These are phyloP conservation scores for Clavispora vitiphila DNA, from an alignment of 805 yeast species.

Conservation along the genomic window DNA sequence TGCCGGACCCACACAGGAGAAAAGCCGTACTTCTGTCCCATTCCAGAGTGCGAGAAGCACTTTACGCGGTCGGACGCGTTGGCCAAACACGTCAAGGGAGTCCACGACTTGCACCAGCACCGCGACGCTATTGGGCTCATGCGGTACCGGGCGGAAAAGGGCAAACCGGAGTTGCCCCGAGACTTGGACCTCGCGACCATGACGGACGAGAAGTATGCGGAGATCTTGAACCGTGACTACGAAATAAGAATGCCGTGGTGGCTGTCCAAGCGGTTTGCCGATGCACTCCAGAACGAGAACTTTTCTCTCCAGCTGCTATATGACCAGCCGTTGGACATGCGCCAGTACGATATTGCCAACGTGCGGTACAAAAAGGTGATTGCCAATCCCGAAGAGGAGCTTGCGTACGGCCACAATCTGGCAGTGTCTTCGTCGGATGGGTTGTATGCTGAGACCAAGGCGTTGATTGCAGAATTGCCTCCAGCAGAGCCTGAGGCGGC, in stretches of 20 bases:
- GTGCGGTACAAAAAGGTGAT: conserved; percentile 25
- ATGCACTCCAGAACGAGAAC: conserved; percentile 17
- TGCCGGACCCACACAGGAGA: conserved; percentile 64
- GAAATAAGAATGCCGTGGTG: conserved; percentile 39
- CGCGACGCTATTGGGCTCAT: conserved; percentile 29
- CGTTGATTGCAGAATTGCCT: not conserved
- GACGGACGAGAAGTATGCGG: conserved; percentile 24
- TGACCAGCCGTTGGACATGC: conserved; percentile 26
- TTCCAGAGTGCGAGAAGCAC: conserved; percentile 61
- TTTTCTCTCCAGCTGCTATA: conserved; percentile 16
- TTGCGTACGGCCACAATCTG: conserved; percentile 8
- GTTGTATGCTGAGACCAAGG: conserved; percentile 5
- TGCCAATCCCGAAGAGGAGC: conserved; percentile 13
- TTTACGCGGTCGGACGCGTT: conserved; percentile 60
- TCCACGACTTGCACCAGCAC: conserved; percentile 47
- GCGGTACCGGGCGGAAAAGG: conserved; percentile 26
- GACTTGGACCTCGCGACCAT: conserved; percentile 20
- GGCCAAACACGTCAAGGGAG: conserved; percentile 57
- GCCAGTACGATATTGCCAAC: conserved; percentile 31
- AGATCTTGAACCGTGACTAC: conserved; percentile 29
- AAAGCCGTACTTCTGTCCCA: conserved; percentile 53
- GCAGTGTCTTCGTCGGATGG: conserved; percentile 4
- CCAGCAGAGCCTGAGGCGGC: not conserved
- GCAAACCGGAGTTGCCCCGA: conserved; percentile 21
- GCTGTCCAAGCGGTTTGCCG: conserved; percentile 28